phyloP scores from a whole-genome alignment of 2,329 filamentous ascomycete genomes.

The Colletotrichum gigasporum region DNA sequence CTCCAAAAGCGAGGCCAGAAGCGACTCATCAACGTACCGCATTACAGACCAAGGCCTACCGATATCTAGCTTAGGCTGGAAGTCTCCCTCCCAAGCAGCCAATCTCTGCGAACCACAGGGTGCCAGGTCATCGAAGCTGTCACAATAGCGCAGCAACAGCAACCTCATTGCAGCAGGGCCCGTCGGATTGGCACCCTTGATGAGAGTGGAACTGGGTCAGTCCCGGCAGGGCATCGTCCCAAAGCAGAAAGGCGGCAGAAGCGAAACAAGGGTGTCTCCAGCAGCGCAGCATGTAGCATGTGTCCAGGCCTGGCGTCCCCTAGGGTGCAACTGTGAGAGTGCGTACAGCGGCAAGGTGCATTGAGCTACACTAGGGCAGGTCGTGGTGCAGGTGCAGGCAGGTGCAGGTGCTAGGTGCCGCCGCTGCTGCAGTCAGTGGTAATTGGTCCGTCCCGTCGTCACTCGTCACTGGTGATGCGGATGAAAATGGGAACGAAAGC shows the following conservation, averaged over 20 bases:
- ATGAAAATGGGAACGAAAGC: constrained; percentile 11
- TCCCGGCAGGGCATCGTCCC: constrained; percentile 7
- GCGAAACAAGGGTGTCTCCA: constrained; percentile 24
- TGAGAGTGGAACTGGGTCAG: background rate
- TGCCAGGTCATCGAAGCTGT: constrained; percentile 24
- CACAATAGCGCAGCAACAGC: constrained; percentile 4
- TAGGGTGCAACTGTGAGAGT: no score
- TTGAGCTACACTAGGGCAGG: no score
- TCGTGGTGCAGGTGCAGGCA: constrained; percentile 12
- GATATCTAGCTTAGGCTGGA: background rate
- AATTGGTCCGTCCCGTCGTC: no score
- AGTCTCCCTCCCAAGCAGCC: constrained; percentile 5
- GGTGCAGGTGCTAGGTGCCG: constrained; percentile 10
- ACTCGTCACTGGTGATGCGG: no score
- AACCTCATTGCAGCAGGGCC: constrained; percentile 17
- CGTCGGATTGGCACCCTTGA: constrained; percentile 15
- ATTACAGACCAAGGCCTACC: background rate
- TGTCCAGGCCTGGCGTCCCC: background rate
- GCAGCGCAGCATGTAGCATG: background rate
- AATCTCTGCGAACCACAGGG: constrained; percentile 22
- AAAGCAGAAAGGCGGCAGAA: constrained; percentile 20
- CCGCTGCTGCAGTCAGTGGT: background rate
- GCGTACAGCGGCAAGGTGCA: constrained; percentile 20
- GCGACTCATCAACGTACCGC: background rate
- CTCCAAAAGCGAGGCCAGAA: background rate